phyloP scores from a whole-genome alignment of 495 filamentous ascomycete genomes.

The Annulohypoxylon maeteangense region DNA sequence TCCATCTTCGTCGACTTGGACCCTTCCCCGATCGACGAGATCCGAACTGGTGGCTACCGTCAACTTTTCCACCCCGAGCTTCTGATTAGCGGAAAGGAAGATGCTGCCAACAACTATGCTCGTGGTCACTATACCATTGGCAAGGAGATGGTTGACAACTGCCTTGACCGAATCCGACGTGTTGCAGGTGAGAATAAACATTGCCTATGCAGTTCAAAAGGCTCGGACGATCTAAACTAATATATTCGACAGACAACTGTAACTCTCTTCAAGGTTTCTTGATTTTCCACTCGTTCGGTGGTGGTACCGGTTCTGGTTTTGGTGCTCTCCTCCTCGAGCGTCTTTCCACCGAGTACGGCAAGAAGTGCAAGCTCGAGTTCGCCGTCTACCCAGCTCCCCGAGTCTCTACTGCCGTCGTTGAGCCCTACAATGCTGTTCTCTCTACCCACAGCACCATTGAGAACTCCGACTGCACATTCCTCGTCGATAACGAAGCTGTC shows the following conservation, averaged over 20 bases:
- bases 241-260: slow-evolving; percentile 79
- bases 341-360: slow-evolving; percentile 87
- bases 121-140: slow-evolving; percentile 94
- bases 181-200: slow-evolving; percentile 71
- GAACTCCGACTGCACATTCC: slow-evolving; percentile 91
- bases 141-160: slow-evolving; percentile 87
- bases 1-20: slow-evolving; percentile 92
- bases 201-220: not conserved
- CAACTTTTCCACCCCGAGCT: slow-evolving; percentile 91
- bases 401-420: slow-evolving; percentile 87
- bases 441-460: slow-evolving; percentile 94
- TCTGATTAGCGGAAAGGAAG: slow-evolving; percentile 90
- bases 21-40: slow-evolving; percentile 92
- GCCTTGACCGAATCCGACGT: slow-evolving; percentile 85
- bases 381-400: slow-evolving; percentile 88
- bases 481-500: slow-evolving; percentile 93
- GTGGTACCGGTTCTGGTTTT: slow-evolving; percentile 91
- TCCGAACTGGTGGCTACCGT: slow-evolving; percentile 83
- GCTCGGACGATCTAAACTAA: slow-evolving; percentile 30
- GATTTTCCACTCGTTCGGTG: slow-evolving; percentile 94
- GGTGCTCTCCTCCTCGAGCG: slow-evolving; percentile 88
- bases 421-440: slow-evolving; percentile 93
- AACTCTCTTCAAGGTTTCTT: slow-evolving; percentile 89
- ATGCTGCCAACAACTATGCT: slow-evolving; percentile 95
- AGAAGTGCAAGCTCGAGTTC: slow-evolving; percentile 96